Percentiles rank a stretch among this genome's conserved stretches.
These are phyloP conservation scores for Alternaria gaisen DNA, from an alignment of 2,329 filamentous ascomycete genomes.

Conservation along the genomic window DNA sequence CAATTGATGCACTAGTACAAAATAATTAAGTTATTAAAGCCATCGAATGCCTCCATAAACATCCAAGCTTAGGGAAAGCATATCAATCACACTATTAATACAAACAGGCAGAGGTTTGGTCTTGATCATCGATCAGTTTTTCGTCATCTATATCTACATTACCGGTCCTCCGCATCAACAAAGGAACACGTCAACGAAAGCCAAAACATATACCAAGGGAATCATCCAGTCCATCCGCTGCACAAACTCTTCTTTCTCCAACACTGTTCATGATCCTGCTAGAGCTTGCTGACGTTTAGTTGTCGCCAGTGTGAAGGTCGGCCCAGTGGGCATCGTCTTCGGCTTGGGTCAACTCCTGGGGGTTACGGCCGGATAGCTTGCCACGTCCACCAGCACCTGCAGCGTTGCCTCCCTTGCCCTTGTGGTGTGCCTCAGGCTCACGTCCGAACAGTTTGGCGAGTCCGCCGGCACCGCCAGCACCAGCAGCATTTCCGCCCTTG, in stretches of 20 bases:
- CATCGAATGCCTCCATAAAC: too few relatives aligned
- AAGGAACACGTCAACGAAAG: neutral
- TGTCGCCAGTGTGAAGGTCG: slow-evolving; percentile 1
- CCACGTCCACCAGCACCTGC: neutral
- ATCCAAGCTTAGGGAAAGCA: too few relatives aligned
- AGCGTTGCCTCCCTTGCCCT: slow-evolving; percentile 17
- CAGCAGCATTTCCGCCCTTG: slow-evolving; percentile 3
- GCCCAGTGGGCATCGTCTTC: slow-evolving; percentile 1
- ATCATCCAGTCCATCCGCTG: neutral
- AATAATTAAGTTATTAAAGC: too few relatives aligned
- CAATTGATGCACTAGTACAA: too few relatives aligned
- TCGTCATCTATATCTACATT: slow-evolving; percentile 1
- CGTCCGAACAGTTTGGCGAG: neutral
- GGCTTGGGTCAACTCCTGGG: neutral
- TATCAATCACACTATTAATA: neutral
- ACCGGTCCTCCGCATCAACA: neutral
- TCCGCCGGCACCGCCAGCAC: neutral
- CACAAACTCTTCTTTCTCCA: neutral
- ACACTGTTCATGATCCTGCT: neutral
- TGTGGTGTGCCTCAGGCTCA: slow-evolving; percentile 2
- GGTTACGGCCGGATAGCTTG: slow-evolving; percentile 2
- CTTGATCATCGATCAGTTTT: neutral
- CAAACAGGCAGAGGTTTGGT: neutral
- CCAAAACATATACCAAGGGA: slow-evolving; percentile 5
- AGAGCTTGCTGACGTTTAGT: neutral